Percentiles rank a stretch among this genome's conserved stretches.
phyloP scores from a whole-genome alignment of 805 yeast species.

The Metschnikowia reukaufii region DNA sequence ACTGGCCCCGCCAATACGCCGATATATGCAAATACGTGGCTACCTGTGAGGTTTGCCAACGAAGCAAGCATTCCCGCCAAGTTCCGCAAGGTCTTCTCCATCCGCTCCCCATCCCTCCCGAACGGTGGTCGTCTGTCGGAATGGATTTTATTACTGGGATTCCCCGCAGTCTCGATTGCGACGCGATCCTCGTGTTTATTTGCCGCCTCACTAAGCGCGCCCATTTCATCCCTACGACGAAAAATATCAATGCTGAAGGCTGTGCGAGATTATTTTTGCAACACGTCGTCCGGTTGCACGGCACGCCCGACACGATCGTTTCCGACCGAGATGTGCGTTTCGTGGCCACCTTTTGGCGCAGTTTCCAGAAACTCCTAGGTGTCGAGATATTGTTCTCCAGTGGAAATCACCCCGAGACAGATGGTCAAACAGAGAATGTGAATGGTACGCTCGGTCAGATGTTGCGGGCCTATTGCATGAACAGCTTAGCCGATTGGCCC shows the following conservation, averaged over 20 bases:
- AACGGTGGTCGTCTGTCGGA: not conserved
- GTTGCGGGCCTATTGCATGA: not conserved
- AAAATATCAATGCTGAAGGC: not conserved
- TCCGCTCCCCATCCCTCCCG: not conserved
- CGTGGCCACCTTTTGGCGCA: not conserved
- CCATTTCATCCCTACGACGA: no score
- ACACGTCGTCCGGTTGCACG: not conserved
- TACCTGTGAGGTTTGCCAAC: no score
- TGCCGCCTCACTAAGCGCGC: not conserved
- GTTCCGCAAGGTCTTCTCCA: not conserved
- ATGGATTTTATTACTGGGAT: not conserved
- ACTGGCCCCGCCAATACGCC: no score
- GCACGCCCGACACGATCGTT: not conserved
- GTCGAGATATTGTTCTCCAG: not conserved
- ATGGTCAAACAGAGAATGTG: constrained; percentile 2
- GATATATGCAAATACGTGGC: no score
- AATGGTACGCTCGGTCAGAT: no score
- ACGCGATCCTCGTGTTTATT: constrained; percentile 1
- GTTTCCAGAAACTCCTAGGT: not conserved
- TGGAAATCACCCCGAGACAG: constrained; percentile 1
- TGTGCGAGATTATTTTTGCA: not conserved
- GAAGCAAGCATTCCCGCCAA: not conserved
- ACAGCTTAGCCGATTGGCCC: not conserved
- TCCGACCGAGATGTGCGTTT: no score
- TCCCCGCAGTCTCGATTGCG: not conserved